Evolutionary conservation across 2,329 filamentous ascomycete genomes (phyloP).

Genomic region (Aspergillus pseudoglaucus): DNA sequence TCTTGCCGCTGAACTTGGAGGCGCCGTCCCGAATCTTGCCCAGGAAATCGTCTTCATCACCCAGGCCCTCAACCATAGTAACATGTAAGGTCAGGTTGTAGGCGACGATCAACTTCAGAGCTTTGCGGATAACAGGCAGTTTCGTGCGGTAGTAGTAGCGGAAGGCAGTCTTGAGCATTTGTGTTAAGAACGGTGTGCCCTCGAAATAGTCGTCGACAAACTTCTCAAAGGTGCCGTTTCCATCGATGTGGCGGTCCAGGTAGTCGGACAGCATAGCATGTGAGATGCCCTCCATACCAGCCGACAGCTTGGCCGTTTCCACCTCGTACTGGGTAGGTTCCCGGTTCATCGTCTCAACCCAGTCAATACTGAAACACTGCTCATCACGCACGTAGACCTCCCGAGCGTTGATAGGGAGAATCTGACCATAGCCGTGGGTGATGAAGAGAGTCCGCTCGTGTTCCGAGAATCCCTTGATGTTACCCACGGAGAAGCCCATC

Average conservation of each 20-base stretch:
- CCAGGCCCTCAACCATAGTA: conserved; percentile 85
- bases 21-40: conserved; percentile 81
- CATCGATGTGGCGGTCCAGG: conserved; percentile 89
- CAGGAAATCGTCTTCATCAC: conserved; percentile 67
- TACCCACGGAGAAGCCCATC: conserved; percentile 82
- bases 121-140: conserved; percentile 85
- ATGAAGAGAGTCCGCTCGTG: conserved; percentile 71
- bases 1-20: conserved; percentile 84
- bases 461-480: conserved; percentile 77
- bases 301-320: conserved; percentile 80
- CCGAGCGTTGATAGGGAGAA: conserved; percentile 84
- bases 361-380: conserved; percentile 87
- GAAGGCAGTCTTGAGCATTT: conserved; percentile 93
- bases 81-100: conserved; percentile 95
- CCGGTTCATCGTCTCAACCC: conserved; percentile 75
- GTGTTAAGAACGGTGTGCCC: conserved; percentile 87
- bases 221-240: conserved; percentile 79
- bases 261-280: conserved; percentile 78
- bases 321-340: conserved; percentile 76
- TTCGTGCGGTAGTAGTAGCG: conserved; percentile 87
- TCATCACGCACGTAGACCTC: conserved; percentile 90
- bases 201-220: conserved; percentile 97
- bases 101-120: conserved; percentile 85
- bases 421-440: conserved; percentile 92
- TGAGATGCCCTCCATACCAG: conserved; percentile 81